Evolutionary conservation across 2,329 filamentous ascomycete species (phyloP).

Genomic region (Trichoderma atroviride): DNA sequence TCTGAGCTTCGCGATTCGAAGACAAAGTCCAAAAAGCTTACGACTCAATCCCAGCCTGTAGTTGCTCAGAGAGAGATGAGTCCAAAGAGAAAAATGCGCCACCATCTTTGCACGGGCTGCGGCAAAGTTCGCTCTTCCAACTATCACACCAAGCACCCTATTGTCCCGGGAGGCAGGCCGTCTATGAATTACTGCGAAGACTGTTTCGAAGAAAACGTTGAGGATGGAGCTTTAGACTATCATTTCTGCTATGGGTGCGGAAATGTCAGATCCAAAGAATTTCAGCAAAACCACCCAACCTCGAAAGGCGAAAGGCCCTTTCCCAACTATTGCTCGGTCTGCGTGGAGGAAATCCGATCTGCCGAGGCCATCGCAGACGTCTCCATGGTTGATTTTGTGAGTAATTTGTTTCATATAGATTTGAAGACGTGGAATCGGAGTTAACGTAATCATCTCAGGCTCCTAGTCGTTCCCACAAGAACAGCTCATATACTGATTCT

Average conservation of each 20-base stretch:
- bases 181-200: slow-evolving; percentile 42
- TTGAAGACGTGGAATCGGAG: neutral
- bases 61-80: slow-evolving; percentile 30
- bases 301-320: slow-evolving; percentile 34
- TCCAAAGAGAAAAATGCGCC: slow-evolving; percentile 29
- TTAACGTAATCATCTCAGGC: neutral
- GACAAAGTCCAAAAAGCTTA: neutral
- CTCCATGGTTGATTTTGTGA: slow-evolving; percentile 36
- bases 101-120: slow-evolving; percentile 44
- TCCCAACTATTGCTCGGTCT: slow-evolving; percentile 41
- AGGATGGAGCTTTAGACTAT: slow-evolving; percentile 32
- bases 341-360: slow-evolving; percentile 33
- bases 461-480: neutral
- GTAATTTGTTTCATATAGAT: slow-evolving; percentile 4
- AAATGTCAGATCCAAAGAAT: slow-evolving; percentile 33
- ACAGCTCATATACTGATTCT: neutral
- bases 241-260: slow-evolving; percentile 48
- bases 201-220: slow-evolving; percentile 38
- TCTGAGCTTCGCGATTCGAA: neutral
- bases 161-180: slow-evolving; percentile 31
- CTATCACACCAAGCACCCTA: slow-evolving; percentile 42
- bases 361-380: slow-evolving; percentile 34
- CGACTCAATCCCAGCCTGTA: neutral
- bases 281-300: slow-evolving; percentile 32
- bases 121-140: slow-evolving; percentile 40